These are phyloP conservation scores for Halophytophthora batemanensis DNA, from an alignment of 352 stramenopile species.

Conservation along the genomic window DNA sequence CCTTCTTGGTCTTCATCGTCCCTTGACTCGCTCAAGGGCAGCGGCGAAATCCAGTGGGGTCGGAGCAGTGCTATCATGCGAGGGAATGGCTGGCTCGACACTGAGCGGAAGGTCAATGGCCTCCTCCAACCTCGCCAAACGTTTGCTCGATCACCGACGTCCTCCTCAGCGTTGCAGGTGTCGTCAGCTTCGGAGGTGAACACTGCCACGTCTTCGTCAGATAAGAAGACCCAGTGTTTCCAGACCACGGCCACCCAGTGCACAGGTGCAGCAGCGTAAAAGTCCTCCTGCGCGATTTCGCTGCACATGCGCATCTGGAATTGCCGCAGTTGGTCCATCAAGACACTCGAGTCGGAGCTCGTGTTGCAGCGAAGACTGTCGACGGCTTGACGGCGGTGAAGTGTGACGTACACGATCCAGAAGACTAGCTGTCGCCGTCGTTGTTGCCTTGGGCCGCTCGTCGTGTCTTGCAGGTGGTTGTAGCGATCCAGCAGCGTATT, in stretches of 20 bases:
- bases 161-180: slow-evolving; percentile 9
- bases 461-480: neutral
- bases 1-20: slow-evolving; percentile 12
- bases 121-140: slow-evolving; percentile 10
- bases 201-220: slow-evolving; percentile 31
- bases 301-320: slow-evolving; percentile 37
- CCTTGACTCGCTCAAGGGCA: slow-evolving; percentile 4
- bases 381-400: slow-evolving; percentile 28
- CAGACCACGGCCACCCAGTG: slow-evolving; percentile 52
- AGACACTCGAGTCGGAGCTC: slow-evolving; percentile 12
- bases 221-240: slow-evolving; percentile 48
- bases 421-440: slow-evolving; percentile 18
- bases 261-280: slow-evolving; percentile 42
- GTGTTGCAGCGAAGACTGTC: slow-evolving; percentile 20
- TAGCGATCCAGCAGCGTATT: slow-evolving; percentile 26
- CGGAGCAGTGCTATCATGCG: slow-evolving; percentile 27
- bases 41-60: slow-evolving; percentile 21
- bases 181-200: slow-evolving; percentile 33
- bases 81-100: slow-evolving; percentile 11
- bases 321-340: slow-evolving; percentile 15
- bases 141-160: slow-evolving; percentile 9
- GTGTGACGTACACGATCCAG: slow-evolving; percentile 41
- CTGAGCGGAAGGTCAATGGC: slow-evolving; percentile 4
- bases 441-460: neutral
- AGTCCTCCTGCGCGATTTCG: slow-evolving; percentile 36